These are phyloP conservation scores for Citrus unshiu DNA, from an alignment of 345 rosid species.

Conservation along the genomic window DNA sequence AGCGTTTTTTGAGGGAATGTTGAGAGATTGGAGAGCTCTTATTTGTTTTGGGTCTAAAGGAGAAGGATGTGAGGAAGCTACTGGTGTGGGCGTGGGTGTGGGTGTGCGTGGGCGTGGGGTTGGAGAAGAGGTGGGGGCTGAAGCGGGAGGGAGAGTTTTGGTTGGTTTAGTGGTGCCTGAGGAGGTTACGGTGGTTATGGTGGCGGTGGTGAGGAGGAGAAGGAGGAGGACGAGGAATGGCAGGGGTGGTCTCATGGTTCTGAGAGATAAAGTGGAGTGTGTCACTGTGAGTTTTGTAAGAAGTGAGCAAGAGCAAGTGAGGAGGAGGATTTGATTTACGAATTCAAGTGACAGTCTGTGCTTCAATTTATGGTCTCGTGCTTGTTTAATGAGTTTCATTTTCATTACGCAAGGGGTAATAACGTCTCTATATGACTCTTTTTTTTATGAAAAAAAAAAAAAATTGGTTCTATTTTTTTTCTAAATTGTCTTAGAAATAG, in stretches of 20 bases:
- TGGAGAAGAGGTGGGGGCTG: slow-evolving; percentile 20
- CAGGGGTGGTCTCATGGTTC: slow-evolving; percentile 38
- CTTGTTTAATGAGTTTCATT: neutral
- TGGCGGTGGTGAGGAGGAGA: neutral
- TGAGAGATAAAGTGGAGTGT: slow-evolving; percentile 18
- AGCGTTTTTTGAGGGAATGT: slow-evolving; percentile 72
- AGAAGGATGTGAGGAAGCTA: slow-evolving; percentile 35
- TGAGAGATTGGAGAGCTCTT: slow-evolving; percentile 66
- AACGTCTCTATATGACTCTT: rapidly evolving
- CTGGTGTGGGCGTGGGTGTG: neutral
- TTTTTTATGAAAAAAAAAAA: too few species aligned
- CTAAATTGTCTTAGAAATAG: too few species aligned
- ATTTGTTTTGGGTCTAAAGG: slow-evolving; percentile 79
- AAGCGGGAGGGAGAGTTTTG: slow-evolving; percentile 21
- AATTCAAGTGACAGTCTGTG: slow-evolving; percentile 21
- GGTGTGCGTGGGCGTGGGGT: neutral
- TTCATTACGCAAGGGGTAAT: too few species aligned
- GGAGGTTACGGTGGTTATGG: neutral
- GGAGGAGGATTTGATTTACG: neutral
- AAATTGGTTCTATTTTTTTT: too few species aligned
- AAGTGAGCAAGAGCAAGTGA: neutral
- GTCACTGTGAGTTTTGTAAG: neutral
- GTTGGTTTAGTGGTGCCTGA: neutral
- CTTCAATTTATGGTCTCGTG: slow-evolving; percentile 8
- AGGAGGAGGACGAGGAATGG: slow-evolving; percentile 1